Percentiles rank a stretch among this genome's conserved stretches.
Evolutionary conservation across 2,329 filamentous ascomycete species (phyloP).

Genomic region (Arthrobotrys entomopaga): DNA sequence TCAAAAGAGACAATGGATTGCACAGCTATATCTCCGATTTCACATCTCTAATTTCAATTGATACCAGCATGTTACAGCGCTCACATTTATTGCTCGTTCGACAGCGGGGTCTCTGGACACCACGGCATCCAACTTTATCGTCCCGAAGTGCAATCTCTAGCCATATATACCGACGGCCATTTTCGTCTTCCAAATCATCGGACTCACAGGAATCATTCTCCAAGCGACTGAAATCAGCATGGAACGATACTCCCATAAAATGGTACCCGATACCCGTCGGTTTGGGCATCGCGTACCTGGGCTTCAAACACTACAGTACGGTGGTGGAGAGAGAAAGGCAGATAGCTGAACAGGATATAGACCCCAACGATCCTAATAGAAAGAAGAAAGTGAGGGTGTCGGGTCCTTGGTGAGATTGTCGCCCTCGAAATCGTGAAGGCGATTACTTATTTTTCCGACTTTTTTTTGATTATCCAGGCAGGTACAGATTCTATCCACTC

Average conservation of each 20-base stretch:
- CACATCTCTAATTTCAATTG: constrained; percentile 6
- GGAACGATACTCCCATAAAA: constrained; percentile 74
- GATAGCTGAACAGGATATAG: constrained; percentile 64
- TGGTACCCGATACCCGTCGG: constrained; percentile 93
- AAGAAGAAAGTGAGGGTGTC: constrained; percentile 77
- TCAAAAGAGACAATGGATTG: constrained; percentile 20
- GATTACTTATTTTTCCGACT: background rate
- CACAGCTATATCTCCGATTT: background rate
- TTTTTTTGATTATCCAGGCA: constrained; percentile 68
- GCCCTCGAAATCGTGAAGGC: background rate
- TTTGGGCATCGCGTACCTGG: constrained; percentile 84
- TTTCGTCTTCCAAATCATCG: constrained; percentile 24
- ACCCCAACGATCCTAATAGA: constrained; percentile 66
- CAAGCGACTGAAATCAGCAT: constrained; percentile 60
- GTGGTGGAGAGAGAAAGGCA: constrained; percentile 68
- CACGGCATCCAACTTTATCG: constrained; percentile 13
- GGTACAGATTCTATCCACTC: constrained; percentile 90
- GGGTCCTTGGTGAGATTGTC: constrained; percentile 76
- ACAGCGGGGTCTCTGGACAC: constrained; percentile 12
- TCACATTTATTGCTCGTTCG: constrained; percentile 24
- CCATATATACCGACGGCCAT: background rate
- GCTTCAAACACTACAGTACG: constrained; percentile 84
- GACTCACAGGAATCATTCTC: constrained; percentile 29
- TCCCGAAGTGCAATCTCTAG: constrained; percentile 2
- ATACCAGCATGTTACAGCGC: constrained; percentile 38